phyloP scores from a whole-genome alignment of 768 basidiomycete genomes.

The Grammothele lineata region DNA sequence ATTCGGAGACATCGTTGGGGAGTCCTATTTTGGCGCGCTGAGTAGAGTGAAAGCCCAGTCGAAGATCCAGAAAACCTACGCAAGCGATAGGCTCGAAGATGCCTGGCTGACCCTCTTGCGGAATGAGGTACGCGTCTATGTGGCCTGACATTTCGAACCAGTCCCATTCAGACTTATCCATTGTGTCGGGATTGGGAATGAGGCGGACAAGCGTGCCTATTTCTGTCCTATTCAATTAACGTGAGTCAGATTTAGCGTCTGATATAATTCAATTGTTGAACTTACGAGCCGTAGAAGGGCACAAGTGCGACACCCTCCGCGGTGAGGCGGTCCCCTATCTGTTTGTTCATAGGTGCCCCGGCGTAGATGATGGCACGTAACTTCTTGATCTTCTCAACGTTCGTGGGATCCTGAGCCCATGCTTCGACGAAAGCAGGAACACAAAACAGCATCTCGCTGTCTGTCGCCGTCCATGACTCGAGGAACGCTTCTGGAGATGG shows the following conservation, averaged over 20 bases:
- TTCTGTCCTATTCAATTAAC: conserved; percentile 17
- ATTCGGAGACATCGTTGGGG: conserved; percentile 9
- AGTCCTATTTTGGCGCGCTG: conserved; percentile 5
- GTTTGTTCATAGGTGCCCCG: conserved; percentile 36
- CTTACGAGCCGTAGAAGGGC: conserved; percentile 35
- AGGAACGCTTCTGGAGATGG: conserved; percentile 14
- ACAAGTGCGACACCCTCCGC: conserved; percentile 30
- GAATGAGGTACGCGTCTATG: conserved; percentile 10
- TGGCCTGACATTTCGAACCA: conserved; percentile 20
- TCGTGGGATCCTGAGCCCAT: conserved; percentile 6
- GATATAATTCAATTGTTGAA: no score
- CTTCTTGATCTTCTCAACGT: background rate
- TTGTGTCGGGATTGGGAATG: conserved; percentile 7
- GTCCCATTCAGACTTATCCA: conserved; percentile 20
- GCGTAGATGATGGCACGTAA: conserved; percentile 20
- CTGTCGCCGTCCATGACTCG: background rate
- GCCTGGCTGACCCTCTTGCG: conserved; percentile 13
- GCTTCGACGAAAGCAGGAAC: conserved; percentile 14
- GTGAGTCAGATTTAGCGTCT: no score
- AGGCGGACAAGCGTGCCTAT: conserved; percentile 11
- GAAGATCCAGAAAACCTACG: conserved; percentile 10
- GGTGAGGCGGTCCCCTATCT: conserved; percentile 30
- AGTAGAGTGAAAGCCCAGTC: no score
- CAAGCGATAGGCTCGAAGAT: conserved; percentile 17
- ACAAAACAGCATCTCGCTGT: conserved; percentile 10